Percentiles rank a stretch among this genome's conserved stretches.
Conservation (phyloP, 1,284 basidiomycete species). For the Paramarasmius palmivorus region DNA sequence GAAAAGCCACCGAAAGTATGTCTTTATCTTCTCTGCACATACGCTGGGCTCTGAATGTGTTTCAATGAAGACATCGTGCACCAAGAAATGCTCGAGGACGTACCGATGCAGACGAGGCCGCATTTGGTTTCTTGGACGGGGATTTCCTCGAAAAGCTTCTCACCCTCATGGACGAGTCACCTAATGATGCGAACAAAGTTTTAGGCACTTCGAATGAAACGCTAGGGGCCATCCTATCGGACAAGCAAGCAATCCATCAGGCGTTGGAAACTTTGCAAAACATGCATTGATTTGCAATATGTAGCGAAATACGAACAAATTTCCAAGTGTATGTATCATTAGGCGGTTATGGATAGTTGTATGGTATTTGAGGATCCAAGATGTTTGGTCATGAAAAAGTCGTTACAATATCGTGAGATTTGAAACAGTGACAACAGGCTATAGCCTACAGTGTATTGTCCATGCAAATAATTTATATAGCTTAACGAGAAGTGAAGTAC, state of each 20-base stretch:
- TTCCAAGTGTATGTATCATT: background rate
- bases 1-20: constrained; percentile 66
- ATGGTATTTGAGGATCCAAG: background rate
- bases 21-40: constrained; percentile 9
- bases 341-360: background rate
- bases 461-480: background rate
- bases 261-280: constrained; percentile 5
- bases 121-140: constrained; percentile 86
- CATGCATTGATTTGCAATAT: constrained; percentile 7
- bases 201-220: background rate
- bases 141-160: constrained; percentile 81
- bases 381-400: background rate
- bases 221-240: background rate
- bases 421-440: background rate
- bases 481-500: constrained; percentile 12
- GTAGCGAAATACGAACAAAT: background rate
- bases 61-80: constrained; percentile 58
- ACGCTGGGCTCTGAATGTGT: background rate
- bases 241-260: background rate
- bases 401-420: constrained; percentile 3
- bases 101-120: constrained; percentile 53
- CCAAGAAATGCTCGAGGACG: constrained; percentile 57
- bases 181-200: background rate
- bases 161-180: constrained; percentile 17
- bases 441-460: background rate